phyloP scores from a whole-genome alignment of 805 yeast genomes.

The Spathaspora hagerdaliae region DNA sequence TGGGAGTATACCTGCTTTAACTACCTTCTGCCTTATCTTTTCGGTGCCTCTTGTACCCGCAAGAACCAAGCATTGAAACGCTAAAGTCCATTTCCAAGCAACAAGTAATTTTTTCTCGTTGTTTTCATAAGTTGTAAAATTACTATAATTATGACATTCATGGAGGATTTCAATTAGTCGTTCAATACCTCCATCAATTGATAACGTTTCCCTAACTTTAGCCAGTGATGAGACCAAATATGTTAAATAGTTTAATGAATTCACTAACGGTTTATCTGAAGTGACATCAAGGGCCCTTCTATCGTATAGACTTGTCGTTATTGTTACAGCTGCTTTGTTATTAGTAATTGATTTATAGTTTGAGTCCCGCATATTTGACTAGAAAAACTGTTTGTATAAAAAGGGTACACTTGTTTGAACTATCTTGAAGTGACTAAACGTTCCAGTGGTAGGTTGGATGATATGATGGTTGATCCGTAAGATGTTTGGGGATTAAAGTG shows the following conservation, averaged over 20 bases:
- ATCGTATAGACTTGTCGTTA: slow-evolving; percentile 85
- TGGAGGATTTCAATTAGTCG: slow-evolving; percentile 80
- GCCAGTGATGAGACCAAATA: slow-evolving; percentile 81
- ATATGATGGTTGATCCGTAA: too few species aligned
- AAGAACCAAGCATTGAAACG: slow-evolving; percentile 87
- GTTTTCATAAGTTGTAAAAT: slow-evolving; percentile 26
- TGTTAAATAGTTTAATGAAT: slow-evolving; percentile 86
- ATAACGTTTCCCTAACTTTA: slow-evolving; percentile 84
- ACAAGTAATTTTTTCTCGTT: slow-evolving; percentile 49
- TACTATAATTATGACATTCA: slow-evolving; percentile 55
- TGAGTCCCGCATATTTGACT: slow-evolving; percentile 71
- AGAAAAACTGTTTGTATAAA: too few species aligned
- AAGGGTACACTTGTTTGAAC: too few species aligned
- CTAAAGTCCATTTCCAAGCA: slow-evolving; percentile 98
- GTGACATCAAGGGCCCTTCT: slow-evolving; percentile 90
- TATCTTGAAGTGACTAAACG: too few species aligned
- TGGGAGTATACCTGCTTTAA: slow-evolving; percentile 88
- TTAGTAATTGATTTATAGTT: slow-evolving; percentile 74
- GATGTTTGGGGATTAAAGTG: too few species aligned
- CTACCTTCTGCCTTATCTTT: slow-evolving; percentile 76
- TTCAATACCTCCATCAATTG: slow-evolving; percentile 89
- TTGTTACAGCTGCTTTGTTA: slow-evolving; percentile 89
- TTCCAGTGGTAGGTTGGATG: too few species aligned
- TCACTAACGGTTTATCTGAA: slow-evolving; percentile 83
- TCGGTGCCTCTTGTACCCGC: slow-evolving; percentile 94